A percentile compares a stretch with the other conserved stretches of the same genome.
These are phyloP conservation scores for Candida gorgasii DNA, from an alignment of 805 yeast genomes.

Conservation along the genomic window DNA sequence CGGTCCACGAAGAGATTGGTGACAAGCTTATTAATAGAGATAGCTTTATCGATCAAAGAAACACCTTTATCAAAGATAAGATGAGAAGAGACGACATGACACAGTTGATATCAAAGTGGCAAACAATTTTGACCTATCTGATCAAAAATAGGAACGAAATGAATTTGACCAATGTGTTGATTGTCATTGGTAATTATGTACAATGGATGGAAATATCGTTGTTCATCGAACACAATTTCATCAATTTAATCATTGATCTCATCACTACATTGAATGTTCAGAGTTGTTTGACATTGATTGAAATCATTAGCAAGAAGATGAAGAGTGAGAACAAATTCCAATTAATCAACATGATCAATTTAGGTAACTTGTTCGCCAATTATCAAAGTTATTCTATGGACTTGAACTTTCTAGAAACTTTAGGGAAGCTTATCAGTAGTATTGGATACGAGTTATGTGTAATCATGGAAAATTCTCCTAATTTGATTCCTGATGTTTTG, in stretches of 20 bases:
- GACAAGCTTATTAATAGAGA: constrained; percentile 82
- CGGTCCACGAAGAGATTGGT: constrained; percentile 89
- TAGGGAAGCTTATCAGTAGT: constrained; percentile 71
- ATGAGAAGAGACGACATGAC: constrained; percentile 78
- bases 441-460: constrained; percentile 76
- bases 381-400: constrained; percentile 39
- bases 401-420: constrained; percentile 70
- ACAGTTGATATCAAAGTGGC: constrained; percentile 66
- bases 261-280: constrained; percentile 26
- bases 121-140: constrained; percentile 46
- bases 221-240: constrained; percentile 61
- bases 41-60: constrained; percentile 60
- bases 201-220: constrained; percentile 89
- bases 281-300: constrained; percentile 59
- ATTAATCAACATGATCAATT: constrained; percentile 65
- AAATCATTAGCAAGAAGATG: constrained; percentile 78
- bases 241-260: constrained; percentile 35
- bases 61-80: constrained; percentile 74
- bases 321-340: constrained; percentile 68
- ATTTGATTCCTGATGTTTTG: constrained; percentile 36
- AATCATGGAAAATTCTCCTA: constrained; percentile 55
- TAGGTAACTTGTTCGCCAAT: constrained; percentile 53
- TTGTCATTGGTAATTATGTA: constrained; percentile 79
- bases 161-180: constrained; percentile 52
- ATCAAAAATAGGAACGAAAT: constrained; percentile 30